phyloP scores from a whole-genome alignment of 805 yeast species.

The Teunomyces stri region DNA sequence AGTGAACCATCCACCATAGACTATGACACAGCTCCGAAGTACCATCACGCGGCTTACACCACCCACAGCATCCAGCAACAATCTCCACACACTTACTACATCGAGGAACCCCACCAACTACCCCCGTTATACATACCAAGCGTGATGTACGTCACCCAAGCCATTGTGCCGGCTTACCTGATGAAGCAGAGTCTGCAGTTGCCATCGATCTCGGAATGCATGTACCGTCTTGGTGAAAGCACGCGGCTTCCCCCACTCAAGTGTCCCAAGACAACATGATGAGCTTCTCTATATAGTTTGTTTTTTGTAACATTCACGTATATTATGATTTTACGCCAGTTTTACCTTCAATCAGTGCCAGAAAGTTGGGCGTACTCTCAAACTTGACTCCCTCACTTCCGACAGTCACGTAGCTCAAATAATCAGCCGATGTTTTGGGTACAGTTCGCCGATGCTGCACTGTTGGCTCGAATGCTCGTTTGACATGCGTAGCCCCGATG shows the following conservation, averaged over 20 bases:
- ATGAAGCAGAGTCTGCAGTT: not conserved
- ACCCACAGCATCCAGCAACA: not conserved
- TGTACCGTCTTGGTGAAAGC: conserved; percentile 1
- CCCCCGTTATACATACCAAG: not conserved
- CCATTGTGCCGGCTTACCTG: not conserved
- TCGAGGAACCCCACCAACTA: not conserved
- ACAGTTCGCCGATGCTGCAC: not conserved
- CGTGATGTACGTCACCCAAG: not conserved
- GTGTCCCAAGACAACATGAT: not conserved
- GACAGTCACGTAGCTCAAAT: conserved; percentile 47
- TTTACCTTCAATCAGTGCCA: conserved; percentile 6
- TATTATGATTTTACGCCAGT: no score
- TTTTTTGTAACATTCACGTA: no score
- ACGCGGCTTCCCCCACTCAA: conserved; percentile 3
- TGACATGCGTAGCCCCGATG: conserved; percentile 14
- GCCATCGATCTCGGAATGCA: not conserved
- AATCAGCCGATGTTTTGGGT: conserved; percentile 36
- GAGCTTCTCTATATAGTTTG: no score
- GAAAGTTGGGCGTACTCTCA: conserved; percentile 44
- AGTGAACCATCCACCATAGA: not conserved
- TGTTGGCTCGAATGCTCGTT: not conserved
- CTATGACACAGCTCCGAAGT: no score
- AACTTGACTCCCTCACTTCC: conserved; percentile 39
- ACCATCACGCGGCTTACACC: not conserved
- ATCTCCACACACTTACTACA: not conserved